Base-by-base conservation (phyloP, 2,329 filamentous ascomycete genomes). In the Chrysosphaeria jannelii region DNA sequence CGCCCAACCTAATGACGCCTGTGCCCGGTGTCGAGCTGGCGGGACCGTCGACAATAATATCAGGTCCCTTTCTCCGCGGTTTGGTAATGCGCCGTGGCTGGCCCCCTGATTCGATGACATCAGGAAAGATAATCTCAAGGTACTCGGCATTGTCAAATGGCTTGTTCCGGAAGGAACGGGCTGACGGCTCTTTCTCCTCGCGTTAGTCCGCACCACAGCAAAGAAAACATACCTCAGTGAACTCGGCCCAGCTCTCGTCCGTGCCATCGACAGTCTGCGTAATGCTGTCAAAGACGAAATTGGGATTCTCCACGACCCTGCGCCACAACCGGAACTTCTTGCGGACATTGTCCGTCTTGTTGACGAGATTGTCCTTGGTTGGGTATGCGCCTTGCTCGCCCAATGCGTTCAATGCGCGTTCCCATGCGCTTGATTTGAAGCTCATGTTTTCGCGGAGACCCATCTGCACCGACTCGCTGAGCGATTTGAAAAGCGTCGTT, bases 251-350 rank as follows among this genome's bases (percentile, higher is more conserved):
- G 3, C 51, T 54, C 17, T 61, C 56, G 22, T 63, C 57, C 14
- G 46, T 51, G 5, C 53, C 57, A 8, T 49, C 53, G 14, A 63
- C 54, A 10, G 48, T 58, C 31, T 44, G 45, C 7, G 48, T 47
- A 13, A 40, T 37, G 5, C 47, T 41, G 29, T 58, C 55, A 33
- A 62, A 63, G 3, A 48, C 36, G 27, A 63, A 63, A 8, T 57
- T 52, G 3, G 53, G 50, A 27, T 63, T 49, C 35, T 62, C 57
- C 13, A 57, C 44, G 31, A 63, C 38, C 12, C 57, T 55, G 10
- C 57, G 43, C 57, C 57, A 63, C 24, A 62, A 42, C n/a, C 57
- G 53, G 29, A 62, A 63, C 34, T 57, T 55, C 39, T 63, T 63
- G 23, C 57, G 49, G 28, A 57, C 57, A 38, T 63, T 63, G 40